Base-by-base conservation (phyloP, 257 asterid species). In the Sherardia arvensis region DNA sequence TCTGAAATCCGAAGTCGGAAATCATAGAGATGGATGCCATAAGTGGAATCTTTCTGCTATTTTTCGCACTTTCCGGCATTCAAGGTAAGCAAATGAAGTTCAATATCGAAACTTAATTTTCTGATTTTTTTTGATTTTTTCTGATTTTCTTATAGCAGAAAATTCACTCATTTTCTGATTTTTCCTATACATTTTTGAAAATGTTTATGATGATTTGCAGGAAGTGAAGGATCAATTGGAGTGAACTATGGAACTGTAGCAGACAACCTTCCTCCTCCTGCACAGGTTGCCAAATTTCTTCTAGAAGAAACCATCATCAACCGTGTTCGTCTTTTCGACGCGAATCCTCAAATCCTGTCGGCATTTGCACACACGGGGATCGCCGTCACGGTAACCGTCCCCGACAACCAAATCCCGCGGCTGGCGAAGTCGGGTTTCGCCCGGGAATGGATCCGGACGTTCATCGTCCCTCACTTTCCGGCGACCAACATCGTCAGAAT, bases 301-400 rank as follows among this genome's bases (percentile, higher is more conserved):
- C 74, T 55, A 1, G 73, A 81, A 7, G 77, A 79, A 73, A 84
- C 94, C 69, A 69, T 71, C 34, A 84, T 88, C 71, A 74, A 65
- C 38, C 85, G 82, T 0, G 94, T 85, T 14, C 74, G 85, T 32
- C 69, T 88, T 60, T 88, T 81, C 57, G 87, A 84, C 27, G 70
- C 86, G 43, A 68, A 84, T 67, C 85, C 84, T 1, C 68, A 74
- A 71, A 79, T 80, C 67, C 68, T 88, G 3, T 57, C 71, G 28
- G 96, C 94, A 40, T 88, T 88, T 61, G 84, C 91, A 14, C 64
- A 53, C 67, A 81, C 91, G 2, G 83, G 84, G 1, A 79, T 87
- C 4, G 77, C 79, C 61, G 29, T 83, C 62, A 80, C 85, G 0
- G 79, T 85, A 9, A 81, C 86, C 1, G 59, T 83, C 48, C 81